Base-by-base conservation (phyloP, 768 basidiomycete species). In the Russula griseocarnosa region DNA sequence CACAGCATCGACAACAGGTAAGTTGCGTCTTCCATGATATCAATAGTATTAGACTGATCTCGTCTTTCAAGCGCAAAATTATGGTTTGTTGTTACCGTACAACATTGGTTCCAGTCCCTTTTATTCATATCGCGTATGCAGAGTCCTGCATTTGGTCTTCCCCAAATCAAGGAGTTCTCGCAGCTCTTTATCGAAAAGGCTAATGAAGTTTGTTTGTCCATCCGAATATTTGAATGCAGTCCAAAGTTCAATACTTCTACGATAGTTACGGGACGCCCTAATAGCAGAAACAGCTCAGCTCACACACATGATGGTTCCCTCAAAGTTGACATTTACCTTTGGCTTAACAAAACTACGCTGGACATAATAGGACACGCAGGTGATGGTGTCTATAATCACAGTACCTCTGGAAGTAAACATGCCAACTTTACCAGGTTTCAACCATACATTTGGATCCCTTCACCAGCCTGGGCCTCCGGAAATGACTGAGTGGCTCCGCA, bases 291-390 rank as follows among this genome's bases (percentile, higher is more conserved):
- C 6, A 49, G 11, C 56, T n/a, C n/a, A n/a, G n/a, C n/a, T 46
- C 20, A 8, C 24, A 1, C 13, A 20, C 51, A 62, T 22, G 62
- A 66, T 49, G 62, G 61, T 18, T 58, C 56, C 16, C n/a, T 55
- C 18, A 30, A 5, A 22, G 18, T 64, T 36, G 56, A 66, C 44
- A 28, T 49, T 3, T 64, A 20, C 47, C 20, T 49, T 18, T 66
- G 65, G 65, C 34, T 66, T 22, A 66, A 66, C 30, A 66, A 66
- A 44, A 32, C 44, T 18, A 59, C 65, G 3, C 36, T 66, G 36
- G 65, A 66, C 13, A 66, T 66, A 5, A 64, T 66, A 10, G 65
- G 65, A 36, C 28, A 58, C 1, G 52, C 65, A 53, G 65, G 65
- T 66, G 42, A 55, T 40, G 16, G 11, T 42, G 26, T 20, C 4